Evolutionary conservation across 1,284 basidiomycete species (phyloP).

Genomic region (Erythrobasidium hasegawianum): DNA sequence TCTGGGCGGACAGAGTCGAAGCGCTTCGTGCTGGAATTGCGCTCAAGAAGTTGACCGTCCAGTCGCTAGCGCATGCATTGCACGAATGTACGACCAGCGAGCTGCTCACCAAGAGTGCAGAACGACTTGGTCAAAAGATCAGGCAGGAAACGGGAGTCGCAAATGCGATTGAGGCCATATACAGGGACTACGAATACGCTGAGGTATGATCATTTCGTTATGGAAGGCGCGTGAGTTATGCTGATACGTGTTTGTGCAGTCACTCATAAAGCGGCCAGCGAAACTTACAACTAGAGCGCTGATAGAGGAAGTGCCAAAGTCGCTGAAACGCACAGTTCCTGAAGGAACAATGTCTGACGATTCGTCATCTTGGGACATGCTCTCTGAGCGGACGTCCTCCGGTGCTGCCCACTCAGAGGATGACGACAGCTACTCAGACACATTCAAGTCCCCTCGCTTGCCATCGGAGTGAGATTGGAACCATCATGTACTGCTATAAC

Average conservation of each 20-base stretch:
- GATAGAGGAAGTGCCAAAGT: neutral
- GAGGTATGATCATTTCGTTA: too few species aligned
- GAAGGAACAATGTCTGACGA: constrained; percentile 12
- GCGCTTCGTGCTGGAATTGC: constrained; percentile 74
- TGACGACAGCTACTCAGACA: too few species aligned
- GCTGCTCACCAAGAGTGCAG: constrained; percentile 82
- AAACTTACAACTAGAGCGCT: neutral
- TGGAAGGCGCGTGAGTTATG: too few species aligned
- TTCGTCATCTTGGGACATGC: constrained; percentile 27
- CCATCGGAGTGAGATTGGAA: too few species aligned
- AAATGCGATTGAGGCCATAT: constrained; percentile 83
- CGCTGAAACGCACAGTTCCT: neutral
- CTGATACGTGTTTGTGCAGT: neutral
- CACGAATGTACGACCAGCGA: constrained; percentile 74
- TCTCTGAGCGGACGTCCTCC: constrained; percentile 26
- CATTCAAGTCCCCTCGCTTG: too few species aligned
- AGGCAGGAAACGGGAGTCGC: constrained; percentile 84
- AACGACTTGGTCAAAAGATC: constrained; percentile 74
- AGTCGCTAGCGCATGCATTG: constrained; percentile 72
- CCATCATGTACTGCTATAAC: too few species aligned
- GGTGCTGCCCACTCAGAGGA: neutral
- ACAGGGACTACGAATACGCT: constrained; percentile 65
- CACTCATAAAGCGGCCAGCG: constrained; percentile 23
- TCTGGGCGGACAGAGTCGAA: constrained; percentile 93
- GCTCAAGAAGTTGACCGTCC: constrained; percentile 70